Evolutionary conservation across 2,329 filamentous ascomycete genomes (phyloP).

Genomic region (Coniochaeta pulveracea): DNA sequence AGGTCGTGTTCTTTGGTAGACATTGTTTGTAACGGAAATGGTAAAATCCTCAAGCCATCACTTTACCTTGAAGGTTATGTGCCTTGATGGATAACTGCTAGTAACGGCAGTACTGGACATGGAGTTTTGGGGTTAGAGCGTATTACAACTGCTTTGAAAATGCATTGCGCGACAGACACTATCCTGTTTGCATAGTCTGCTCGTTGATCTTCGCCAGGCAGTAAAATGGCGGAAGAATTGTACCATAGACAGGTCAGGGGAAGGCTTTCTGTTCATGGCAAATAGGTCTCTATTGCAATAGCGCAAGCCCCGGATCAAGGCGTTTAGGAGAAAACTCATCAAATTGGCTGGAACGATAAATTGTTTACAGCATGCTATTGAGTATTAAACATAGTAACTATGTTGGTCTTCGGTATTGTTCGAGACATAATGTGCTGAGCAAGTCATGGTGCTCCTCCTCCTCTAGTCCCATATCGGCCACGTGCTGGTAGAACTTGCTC

Average conservation of each 20-base stretch:
- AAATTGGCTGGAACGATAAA: no score
- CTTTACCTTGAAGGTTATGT: no score
- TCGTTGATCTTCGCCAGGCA: neutral
- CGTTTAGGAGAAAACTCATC: neutral
- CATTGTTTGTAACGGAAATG: no score
- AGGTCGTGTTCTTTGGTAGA: no score
- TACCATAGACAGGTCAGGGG: constrained; percentile 1
- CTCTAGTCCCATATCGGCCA: constrained; percentile 57
- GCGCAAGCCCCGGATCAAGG: no score
- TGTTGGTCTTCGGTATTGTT: constrained; percentile 8
- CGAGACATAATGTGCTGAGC: constrained; percentile 37
- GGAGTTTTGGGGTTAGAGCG: no score
- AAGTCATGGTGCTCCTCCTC: constrained; percentile 40
- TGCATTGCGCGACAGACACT: neutral
- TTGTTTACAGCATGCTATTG: no score
- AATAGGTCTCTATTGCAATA: neutral
- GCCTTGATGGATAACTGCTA: no score
- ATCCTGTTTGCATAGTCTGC: neutral
- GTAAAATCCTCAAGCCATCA: neutral
- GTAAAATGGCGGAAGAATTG: no score
- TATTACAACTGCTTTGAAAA: no score
- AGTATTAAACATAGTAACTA: no score
- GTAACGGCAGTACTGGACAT: no score
- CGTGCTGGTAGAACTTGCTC: constrained; percentile 74
- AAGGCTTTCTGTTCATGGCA: neutral